Base-by-base conservation (phyloP, 305 asterid genomes). In the Solanum chacoense region DNA sequence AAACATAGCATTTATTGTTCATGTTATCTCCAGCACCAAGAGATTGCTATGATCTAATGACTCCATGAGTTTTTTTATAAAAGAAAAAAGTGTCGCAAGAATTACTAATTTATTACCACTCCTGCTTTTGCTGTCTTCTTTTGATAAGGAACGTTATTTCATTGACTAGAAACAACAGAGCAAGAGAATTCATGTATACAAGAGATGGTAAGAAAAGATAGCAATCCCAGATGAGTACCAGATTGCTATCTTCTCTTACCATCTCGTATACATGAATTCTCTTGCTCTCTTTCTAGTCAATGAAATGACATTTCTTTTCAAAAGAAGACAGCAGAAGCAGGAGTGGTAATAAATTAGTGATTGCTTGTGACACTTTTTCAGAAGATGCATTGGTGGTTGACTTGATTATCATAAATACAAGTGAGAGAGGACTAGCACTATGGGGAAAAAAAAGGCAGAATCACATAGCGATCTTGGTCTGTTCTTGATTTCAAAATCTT, bases 401-500 rank as follows among this genome's bases (percentile, higher is more conserved):
- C 1, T 55, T 55, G 67, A 55, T 55, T 55, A 55, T 55, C 24
- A 18, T 55, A 20, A 55, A 20, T 55, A 55, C 67, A 20, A 55
- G 67, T 55, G 67, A 55, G 67, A 7, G 24, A 55, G 11, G 67
- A 55, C 67, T 55, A 55, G 67, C 67, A 55, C 24, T 55, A 7
- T 18, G 67, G 24, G 2, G 59, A 0, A 0, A 55, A 55, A 55
- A 55, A 55, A 20, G 24, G 24, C 67, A 55, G 67, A 55, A 55
- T 55, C 67, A 55, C 67, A 55, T 55, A 20, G 24, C 67, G 0
- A 20, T 18, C 67, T 55, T 55, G 67, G 24, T 55, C 11, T 55
- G 11, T 20, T 55, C 24, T 55, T 55, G n/a, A 55, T 55, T 55
- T 55, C 67, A 55, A 86, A 87, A 98, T 99, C 96, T 98, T 96